A percentile compares a stretch with the other conserved stretches of the same genome.
Conservation (phyloP, 169 alveolate genomes). For the Cryptosporidium viatorum region DNA sequence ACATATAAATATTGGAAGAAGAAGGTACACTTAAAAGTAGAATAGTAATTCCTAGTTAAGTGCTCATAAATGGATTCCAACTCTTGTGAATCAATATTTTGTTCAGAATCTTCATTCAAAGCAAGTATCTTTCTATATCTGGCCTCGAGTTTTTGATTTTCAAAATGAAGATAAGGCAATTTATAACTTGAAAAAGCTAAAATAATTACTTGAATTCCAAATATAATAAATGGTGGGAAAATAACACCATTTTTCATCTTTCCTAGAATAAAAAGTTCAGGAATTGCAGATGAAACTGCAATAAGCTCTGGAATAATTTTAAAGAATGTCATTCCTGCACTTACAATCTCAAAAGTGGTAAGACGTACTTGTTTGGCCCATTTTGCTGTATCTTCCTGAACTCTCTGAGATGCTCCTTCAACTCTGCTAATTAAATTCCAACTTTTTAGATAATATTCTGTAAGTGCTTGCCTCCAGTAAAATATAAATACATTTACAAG, state of each 20-base stretch:
- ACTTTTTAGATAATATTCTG: conserved; percentile 43
- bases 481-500: conserved; percentile 60
- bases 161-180: conserved; percentile 63
- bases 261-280: conserved; percentile 53
- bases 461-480: conserved; percentile 71
- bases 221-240: conserved; percentile 38
- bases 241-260: conserved; percentile 33
- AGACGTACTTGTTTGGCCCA: conserved; percentile 60
- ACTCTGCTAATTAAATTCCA: conserved; percentile 26
- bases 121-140: conserved; percentile 39
- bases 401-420: conserved; percentile 74
- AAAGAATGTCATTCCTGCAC: conserved; percentile 25
- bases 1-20: conserved; percentile 30
- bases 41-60: conserved; percentile 46
- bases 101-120: conserved; percentile 41
- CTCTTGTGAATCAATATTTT: conserved; percentile 2
- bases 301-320: conserved; percentile 40
- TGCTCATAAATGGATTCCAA: not conserved
- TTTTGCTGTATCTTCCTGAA: conserved; percentile 60
- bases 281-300: conserved; percentile 21
- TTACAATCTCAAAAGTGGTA: conserved; percentile 23
- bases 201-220: conserved; percentile 38
- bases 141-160: conserved; percentile 68
- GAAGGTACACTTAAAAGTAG: conserved; percentile 42
- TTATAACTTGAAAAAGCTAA: conserved; percentile 30